Evolutionary conservation across 352 stramenopile species (phyloP).

Genomic region (Phytophthora constricta): DNA sequence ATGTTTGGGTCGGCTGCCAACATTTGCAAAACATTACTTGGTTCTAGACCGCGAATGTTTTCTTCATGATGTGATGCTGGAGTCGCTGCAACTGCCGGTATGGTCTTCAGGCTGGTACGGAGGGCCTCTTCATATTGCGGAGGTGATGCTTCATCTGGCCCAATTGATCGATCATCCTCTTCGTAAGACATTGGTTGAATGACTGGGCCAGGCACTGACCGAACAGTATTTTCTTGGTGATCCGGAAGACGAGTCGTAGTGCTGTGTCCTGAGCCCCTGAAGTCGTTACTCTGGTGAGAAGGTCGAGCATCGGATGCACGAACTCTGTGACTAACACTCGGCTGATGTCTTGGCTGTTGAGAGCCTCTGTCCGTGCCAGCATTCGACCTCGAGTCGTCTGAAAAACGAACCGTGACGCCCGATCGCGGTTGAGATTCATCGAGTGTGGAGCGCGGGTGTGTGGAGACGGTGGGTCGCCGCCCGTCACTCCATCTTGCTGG

Average conservation of each 20-base stretch:
- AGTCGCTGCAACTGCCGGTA: background rate
- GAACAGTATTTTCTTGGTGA: conserved; percentile 3
- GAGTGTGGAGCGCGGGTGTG: conserved; percentile 12
- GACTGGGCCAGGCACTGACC: background rate
- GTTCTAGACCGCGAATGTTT: conserved; percentile 14
- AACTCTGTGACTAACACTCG: background rate
- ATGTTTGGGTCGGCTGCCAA: conserved; percentile 21
- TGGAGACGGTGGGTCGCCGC: conserved; percentile 16
- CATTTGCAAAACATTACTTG: conserved; percentile 18
- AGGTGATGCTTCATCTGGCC: conserved; percentile 3
- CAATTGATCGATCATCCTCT: background rate
- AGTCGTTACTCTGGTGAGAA: background rate
- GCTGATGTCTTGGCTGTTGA: background rate
- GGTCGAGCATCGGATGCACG: background rate
- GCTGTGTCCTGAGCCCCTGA: background rate
- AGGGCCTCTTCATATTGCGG: conserved; percentile 21
- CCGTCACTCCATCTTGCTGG: conserved; percentile 4
- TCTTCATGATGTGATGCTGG: background rate
- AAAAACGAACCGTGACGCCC: conserved; percentile 8
- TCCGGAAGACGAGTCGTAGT: background rate
- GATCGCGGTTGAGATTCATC: conserved; percentile 19
- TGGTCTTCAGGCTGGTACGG: background rate
- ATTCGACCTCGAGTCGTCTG: conserved; percentile 20
- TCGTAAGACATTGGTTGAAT: conserved; percentile 1
- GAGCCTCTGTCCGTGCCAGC: background rate